Base-by-base conservation (phyloP, 129 eudicot genomes). In the Pittosporum tobira region DNA sequence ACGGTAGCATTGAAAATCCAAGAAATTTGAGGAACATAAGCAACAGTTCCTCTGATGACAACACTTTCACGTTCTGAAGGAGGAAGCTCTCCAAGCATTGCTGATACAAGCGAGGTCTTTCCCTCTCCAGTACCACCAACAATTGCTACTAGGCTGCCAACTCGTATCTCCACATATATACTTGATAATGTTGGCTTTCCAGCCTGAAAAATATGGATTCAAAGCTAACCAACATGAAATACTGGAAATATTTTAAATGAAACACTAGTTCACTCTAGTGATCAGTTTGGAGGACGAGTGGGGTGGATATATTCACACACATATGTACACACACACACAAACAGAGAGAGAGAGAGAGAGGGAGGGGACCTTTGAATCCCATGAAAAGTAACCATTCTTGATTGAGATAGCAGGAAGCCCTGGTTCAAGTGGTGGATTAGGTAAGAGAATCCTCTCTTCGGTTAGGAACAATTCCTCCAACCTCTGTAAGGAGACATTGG, bases 51-150 rank as follows among this genome's bases (percentile, higher is more conserved):
- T 76, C 98, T 78, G 48, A 85, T 74, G 57, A 81, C 73, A 51
- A 83, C 94, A 61, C 70, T 74, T 34, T 82, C 42, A 55, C 66
- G 77, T 63, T 71, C 71, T 55, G 62, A 50, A 50, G 94, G 72
- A 68, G 98, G 94, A 81, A 91, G 80, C 74, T 91, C 98, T 34
- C 95, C 94, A 23, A 91, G 89, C 98, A 91, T 91, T 68, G 98
- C 98, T 48, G 98, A 81, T 45, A 86, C 62, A 51, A 91, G 94
- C 22, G 98, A 91, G 51, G 98, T 91, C 64, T 91, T 91, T 58
- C 98, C 98, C 71, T 91, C 98, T 59, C 98, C 98, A 61, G 98
- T 91, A 28, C 90, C 74, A 10, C 98, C 98, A 53, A 91, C 98
- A 50, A 91, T 70, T 51, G 98, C 95, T 15, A 91, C 94, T 61